These are phyloP conservation scores for Glycine soja DNA, from an alignment of 306 rosid genomes.

Conservation along the genomic window DNA sequence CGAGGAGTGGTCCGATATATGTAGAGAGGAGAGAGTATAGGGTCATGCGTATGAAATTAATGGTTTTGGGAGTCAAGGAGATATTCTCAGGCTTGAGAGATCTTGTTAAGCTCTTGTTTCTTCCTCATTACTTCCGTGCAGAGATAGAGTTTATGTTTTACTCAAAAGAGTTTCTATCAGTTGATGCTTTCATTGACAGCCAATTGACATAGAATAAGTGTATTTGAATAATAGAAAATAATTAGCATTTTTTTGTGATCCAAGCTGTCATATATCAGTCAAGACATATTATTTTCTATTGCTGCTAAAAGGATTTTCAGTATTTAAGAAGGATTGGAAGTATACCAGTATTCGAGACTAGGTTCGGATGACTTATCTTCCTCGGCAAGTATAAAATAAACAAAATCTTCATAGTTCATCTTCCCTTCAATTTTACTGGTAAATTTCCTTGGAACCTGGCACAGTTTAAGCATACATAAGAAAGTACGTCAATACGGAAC, in stretches of 20 bases:
- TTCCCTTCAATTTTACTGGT: conserved; percentile 91
- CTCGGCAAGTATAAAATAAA: conserved; percentile 94
- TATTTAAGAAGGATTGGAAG: conserved; percentile 44
- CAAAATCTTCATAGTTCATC: conserved; percentile 99
- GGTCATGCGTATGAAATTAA: background rate
- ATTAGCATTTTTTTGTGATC: conserved; percentile 37
- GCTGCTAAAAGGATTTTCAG: conserved; percentile 38
- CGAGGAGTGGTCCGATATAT: background rate
- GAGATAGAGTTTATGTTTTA: background rate
- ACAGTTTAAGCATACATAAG: conserved; percentile 39
- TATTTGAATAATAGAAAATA: conserved; percentile 27
- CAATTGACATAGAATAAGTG: background rate
- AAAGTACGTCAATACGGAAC: background rate
- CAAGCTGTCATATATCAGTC: conserved; percentile 37
- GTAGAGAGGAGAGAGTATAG: background rate
- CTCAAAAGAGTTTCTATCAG: background rate
- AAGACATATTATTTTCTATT: conserved; percentile 26
- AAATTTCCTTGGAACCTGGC: conserved; percentile 88
- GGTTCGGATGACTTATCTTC: conserved; percentile 97
- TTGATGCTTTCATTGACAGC: background rate
- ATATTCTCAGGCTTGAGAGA: background rate
- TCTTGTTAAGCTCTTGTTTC: background rate
- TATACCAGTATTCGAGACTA: conserved; percentile 97
- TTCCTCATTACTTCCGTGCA: background rate
- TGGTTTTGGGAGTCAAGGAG: background rate